These are phyloP conservation scores for Aspergillus sp. DNA, from an alignment of 2,329 filamentous ascomycete genomes.

Conservation along the genomic window DNA sequence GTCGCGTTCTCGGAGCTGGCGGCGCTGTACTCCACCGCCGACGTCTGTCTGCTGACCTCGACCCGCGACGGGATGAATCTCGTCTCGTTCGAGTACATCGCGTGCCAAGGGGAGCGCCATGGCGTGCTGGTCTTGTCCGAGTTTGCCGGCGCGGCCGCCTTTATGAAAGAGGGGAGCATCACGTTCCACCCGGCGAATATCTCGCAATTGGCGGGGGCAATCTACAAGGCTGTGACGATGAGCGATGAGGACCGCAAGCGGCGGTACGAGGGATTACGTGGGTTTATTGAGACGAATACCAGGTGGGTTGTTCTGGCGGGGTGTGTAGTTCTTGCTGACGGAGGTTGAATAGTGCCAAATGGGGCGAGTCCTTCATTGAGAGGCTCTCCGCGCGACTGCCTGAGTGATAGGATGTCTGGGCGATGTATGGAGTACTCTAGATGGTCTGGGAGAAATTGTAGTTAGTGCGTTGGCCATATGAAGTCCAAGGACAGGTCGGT, in stretches of 20 bases:
- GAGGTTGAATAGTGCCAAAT: slow-evolving; percentile 27
- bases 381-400: neutral
- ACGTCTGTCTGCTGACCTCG: slow-evolving; percentile 83
- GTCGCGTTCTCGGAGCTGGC: slow-evolving; percentile 91
- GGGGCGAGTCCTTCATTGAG: slow-evolving; percentile 31
- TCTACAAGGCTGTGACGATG: slow-evolving; percentile 87
- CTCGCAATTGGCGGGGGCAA: slow-evolving; percentile 82
- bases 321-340: neutral
- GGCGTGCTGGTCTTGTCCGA: slow-evolving; percentile 92
- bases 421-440: too few species aligned
- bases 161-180: slow-evolving; percentile 74
- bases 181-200: slow-evolving; percentile 97
- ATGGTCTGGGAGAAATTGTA: too few species aligned
- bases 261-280: slow-evolving; percentile 80
- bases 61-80: slow-evolving; percentile 97
- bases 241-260: slow-evolving; percentile 72
- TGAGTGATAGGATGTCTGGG: too few species aligned
- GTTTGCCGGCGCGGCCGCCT: slow-evolving; percentile 92
- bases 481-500: too few species aligned
- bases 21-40: slow-evolving; percentile 85
- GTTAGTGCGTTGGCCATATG: too few species aligned
- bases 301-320: slow-evolving; percentile 45
- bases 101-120: slow-evolving; percentile 79
- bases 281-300: slow-evolving; percentile 91
- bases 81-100: slow-evolving; percentile 95